Percentiles rank a stretch among this genome's conserved stretches.
phyloP scores from a whole-genome alignment of 106 monocot genomes.

The Phalaenopsis equestris region DNA sequence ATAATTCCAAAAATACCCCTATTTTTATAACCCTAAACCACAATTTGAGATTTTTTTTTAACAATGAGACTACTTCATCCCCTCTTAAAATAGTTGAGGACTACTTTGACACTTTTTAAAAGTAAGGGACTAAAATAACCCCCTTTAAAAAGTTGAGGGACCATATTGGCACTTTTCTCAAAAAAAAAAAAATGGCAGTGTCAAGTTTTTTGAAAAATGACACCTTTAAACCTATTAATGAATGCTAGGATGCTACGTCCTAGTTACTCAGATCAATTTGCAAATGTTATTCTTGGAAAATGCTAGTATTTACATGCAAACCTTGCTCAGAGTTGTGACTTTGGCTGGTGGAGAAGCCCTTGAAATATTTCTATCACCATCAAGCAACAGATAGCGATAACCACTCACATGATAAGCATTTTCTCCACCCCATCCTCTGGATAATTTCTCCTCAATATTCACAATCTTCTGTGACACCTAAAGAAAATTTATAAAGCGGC shows the following conservation, averaged over 20 bases:
- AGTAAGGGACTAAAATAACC: no score
- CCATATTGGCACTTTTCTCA: no score
- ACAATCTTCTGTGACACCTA: constrained; percentile 78
- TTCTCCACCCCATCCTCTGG: constrained; percentile 92
- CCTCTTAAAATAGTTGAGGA: no score
- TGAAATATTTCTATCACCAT: constrained; percentile 61
- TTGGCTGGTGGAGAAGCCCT: constrained; percentile 88
- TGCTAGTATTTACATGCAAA: constrained; percentile 14
- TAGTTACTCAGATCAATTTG: not conserved
- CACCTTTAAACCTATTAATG: not conserved
- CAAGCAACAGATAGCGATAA: constrained; percentile 82
- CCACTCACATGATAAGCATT: constrained; percentile 97
- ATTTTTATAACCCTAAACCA: no score
- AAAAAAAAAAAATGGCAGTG: not conserved
- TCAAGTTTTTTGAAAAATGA: not conserved
- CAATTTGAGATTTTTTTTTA: no score
- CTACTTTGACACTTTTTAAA: no score
- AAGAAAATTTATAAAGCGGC: not conserved
- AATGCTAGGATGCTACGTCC: not conserved
- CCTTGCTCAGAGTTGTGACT: constrained; percentile 86
- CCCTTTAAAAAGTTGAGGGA: no score
- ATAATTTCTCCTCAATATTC: constrained; percentile 67
- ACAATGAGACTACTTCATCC: no score
- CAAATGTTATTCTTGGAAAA: not conserved
- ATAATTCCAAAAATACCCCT: no score